These are phyloP conservation scores for Sclerotinia glacialis DNA, from an alignment of 2,329 filamentous ascomycete genomes.

Conservation along the genomic window DNA sequence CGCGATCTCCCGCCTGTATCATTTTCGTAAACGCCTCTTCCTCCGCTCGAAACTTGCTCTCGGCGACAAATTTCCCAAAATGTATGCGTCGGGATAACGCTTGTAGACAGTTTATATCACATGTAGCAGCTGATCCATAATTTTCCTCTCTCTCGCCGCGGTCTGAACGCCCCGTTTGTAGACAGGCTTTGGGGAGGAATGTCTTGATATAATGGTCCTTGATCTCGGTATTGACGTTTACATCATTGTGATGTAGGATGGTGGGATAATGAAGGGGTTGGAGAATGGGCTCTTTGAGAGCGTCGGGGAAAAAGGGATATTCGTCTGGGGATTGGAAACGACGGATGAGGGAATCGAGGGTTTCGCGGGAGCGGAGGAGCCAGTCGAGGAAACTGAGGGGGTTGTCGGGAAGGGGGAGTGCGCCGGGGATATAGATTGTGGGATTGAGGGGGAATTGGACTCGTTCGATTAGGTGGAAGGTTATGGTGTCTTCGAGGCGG, in stretches of 20 bases:
- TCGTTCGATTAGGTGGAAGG: constrained; percentile 92
- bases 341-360: constrained; percentile 85
- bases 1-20: constrained; percentile 76
- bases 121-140: constrained; percentile 88
- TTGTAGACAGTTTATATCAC: constrained; percentile 87
- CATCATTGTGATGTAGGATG: constrained; percentile 82
- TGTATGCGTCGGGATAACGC: constrained; percentile 87
- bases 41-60: constrained; percentile 88
- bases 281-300: constrained; percentile 77
- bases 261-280: constrained; percentile 81
- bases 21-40: constrained; percentile 74
- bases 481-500: constrained; percentile 95
- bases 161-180: constrained; percentile 72
- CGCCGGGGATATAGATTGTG: constrained; percentile 79
- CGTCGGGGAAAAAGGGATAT: constrained; percentile 91
- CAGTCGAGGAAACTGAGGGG: constrained; percentile 87
- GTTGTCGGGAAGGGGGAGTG: constrained; percentile 72
- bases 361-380: constrained; percentile 87
- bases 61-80: constrained; percentile 97
- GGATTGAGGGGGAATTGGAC: constrained; percentile 95
- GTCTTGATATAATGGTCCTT: constrained; percentile 79
- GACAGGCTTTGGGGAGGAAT: constrained; percentile 81
- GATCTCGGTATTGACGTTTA: constrained; percentile 86
- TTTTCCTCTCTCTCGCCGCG: constrained; percentile 86
- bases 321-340: constrained; percentile 96